Evolutionary conservation across 768 basidiomycete species (phyloP).

Genomic region (Candolleomyces eurysporus): DNA sequence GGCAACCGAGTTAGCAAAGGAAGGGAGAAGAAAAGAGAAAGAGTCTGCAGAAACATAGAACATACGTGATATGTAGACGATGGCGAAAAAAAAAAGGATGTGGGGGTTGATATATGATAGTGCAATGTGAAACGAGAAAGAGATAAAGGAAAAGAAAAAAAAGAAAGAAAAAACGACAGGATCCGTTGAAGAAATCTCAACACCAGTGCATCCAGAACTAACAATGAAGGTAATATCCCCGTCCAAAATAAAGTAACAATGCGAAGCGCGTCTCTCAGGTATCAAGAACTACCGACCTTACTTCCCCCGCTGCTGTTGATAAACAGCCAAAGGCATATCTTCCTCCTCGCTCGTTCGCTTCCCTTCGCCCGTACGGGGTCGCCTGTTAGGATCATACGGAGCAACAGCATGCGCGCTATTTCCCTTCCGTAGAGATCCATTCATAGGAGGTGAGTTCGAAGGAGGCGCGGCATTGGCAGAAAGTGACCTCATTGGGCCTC

Average conservation of each 20-base stretch:
- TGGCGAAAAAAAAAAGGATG: too few relatives aligned
- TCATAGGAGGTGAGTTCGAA: constrained; percentile 27
- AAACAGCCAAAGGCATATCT: constrained; percentile 76
- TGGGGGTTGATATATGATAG: too few relatives aligned
- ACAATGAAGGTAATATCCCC: not conserved
- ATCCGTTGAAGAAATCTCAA: not conserved
- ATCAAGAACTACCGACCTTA: constrained; percentile 23
- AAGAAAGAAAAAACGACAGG: too few relatives aligned
- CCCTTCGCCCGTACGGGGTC: constrained; percentile 20
- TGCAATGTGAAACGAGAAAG: too few relatives aligned
- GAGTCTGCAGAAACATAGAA: constrained; percentile 4
- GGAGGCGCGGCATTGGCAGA: constrained; percentile 59
- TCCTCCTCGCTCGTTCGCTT: constrained; percentile 58
- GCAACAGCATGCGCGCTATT: constrained; percentile 61
- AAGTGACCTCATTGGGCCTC: constrained; percentile 61
- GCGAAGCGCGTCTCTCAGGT: not conserved
- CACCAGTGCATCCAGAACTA: not conserved
- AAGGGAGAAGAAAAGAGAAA: constrained; percentile 6
- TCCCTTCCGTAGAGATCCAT: constrained; percentile 63
- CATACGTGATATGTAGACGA: too few relatives aligned
- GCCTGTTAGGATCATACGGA: constrained; percentile 41
- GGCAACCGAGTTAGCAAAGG: not conserved
- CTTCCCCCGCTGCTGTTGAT: constrained; percentile 71
- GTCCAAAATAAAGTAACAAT: not conserved
- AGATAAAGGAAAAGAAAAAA: too few relatives aligned